A percentile compares a stretch with the other conserved stretches of the same genome.
These are phyloP conservation scores for Favolaschia claudopus DNA, from an alignment of 768 basidiomycete genomes.

Conservation along the genomic window DNA sequence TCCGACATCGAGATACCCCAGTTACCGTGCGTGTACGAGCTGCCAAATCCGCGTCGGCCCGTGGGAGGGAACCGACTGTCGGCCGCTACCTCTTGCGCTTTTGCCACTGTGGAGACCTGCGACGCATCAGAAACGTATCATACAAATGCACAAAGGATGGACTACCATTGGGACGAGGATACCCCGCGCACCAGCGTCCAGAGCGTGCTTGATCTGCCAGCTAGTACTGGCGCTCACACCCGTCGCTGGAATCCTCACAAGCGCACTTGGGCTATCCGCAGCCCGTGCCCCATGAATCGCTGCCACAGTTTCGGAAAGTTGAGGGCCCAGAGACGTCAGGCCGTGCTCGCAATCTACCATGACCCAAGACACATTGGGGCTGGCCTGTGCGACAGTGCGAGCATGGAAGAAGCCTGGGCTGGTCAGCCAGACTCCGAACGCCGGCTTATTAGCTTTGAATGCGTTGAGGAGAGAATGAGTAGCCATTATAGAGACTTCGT, in stretches of 20 bases:
- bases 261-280: slow-evolving; percentile 55
- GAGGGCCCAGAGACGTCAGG: slow-evolving; percentile 59
- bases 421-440: slow-evolving; percentile 74
- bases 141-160: background rate
- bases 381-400: slow-evolving; percentile 64
- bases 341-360: slow-evolving; percentile 77
- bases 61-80: slow-evolving; percentile 69
- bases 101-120: slow-evolving; percentile 65
- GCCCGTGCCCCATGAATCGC: slow-evolving; percentile 58
- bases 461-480: slow-evolving; percentile 60
- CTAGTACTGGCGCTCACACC: slow-evolving; percentile 60
- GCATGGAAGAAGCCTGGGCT: slow-evolving; percentile 66
- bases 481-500: too few species aligned
- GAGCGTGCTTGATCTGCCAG: slow-evolving; percentile 78
- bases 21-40: slow-evolving; percentile 63
- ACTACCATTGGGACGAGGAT: slow-evolving; percentile 73
- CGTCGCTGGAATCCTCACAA: slow-evolving; percentile 72
- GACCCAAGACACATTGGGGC: slow-evolving; percentile 66
- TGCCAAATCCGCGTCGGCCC: slow-evolving; percentile 72
- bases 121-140: background rate
- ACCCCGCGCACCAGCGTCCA: slow-evolving; percentile 73
- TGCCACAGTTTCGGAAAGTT: slow-evolving; percentile 61
- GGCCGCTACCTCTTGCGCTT: slow-evolving; percentile 62
- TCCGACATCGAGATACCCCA: slow-evolving; percentile 63
- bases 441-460: slow-evolving; percentile 63